Evolutionary conservation across 1,139 yeast genomes (phyloP), one percentile per base, ranked within the genome.

Genomic region (Torulaspora pretoriensis): DNA sequence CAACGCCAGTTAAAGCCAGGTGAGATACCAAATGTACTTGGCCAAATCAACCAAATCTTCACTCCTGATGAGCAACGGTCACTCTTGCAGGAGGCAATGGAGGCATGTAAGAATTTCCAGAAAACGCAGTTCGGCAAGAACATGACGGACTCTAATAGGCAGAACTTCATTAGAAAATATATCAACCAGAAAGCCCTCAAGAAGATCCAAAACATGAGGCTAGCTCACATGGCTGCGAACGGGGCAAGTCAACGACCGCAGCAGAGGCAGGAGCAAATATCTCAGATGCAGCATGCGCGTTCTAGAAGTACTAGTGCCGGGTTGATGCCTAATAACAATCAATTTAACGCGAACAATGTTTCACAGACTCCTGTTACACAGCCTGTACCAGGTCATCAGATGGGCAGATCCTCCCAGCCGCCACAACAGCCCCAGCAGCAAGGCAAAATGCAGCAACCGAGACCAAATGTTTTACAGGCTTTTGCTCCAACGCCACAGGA

Each of bases 401-500:
- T 31, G 16, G 35, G 42, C 23, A 39, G 42, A 27, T 36, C 45
- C 6, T 44, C 37, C 10, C 49, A 40, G 25, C 26, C 28, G 24
- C 22, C 32, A 12, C 39, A 43, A 24, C 55, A 43, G 16, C 31
- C 13, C 12, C 37, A 45, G 22, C 56, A 44, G 31, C 57, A 51
- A 43, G 51, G 58, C 45, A 59, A 52, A 47, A 50, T 54, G 43
- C 60, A 56, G 27, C 58, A 56, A 49, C 52, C 45, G 27, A 42
- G 40, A 30, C 48, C 49, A 17, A 45, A 48, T 17, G 40, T 47
- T 13, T 35, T 54, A 26, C 57, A 52, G 33, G 56, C 60, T 6
- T 67, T 72, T 12, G 47, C 51, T 13, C 65, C 67, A 5, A 70
- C 75, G 7, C 77, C 73, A 13, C 75, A 71, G 35, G 81, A 78